phyloP scores from a whole-genome alignment of 1,284 basidiomycete genomes.

The Dichomitus squalens region DNA sequence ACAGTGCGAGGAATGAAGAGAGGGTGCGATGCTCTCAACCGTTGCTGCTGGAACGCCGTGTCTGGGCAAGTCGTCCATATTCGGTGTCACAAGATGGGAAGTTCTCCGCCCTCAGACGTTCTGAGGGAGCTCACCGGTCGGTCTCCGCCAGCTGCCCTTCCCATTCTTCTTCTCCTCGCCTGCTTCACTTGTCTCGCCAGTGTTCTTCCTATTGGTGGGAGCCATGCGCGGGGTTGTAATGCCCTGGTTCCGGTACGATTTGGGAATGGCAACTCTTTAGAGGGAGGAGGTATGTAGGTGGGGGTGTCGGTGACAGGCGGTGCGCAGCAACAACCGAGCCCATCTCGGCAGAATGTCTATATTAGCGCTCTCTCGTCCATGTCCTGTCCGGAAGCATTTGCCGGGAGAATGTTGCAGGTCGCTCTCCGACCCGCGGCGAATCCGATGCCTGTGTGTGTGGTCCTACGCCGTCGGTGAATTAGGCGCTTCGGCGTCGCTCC shows the following conservation, averaged over 20 bases:
- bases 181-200: slow-evolving; percentile 16
- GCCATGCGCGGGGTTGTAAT: slow-evolving; percentile 30
- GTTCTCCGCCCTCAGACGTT: background rate
- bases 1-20: slow-evolving; percentile 98
- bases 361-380: no score
- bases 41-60: slow-evolving; percentile 99
- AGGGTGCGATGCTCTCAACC: slow-evolving; percentile 99
- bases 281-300: no score
- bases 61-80: slow-evolving; percentile 46
- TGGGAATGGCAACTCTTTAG: no score
- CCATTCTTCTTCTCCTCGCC: slow-evolving; percentile 62
- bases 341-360: no score
- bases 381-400: no score
- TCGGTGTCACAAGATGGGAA: slow-evolving; percentile 1
- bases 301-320: no score
- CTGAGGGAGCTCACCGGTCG: slow-evolving; percentile 71
- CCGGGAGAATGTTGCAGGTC: no score
- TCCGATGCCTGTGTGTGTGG: no score
- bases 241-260: background rate
- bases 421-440: no score
- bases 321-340: no score
- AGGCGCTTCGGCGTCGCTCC: no score
- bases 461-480: no score
- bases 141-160: slow-evolving; percentile 85
- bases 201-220: slow-evolving; percentile 40